These are phyloP conservation scores for Xylariaceae sp. DNA, from an alignment of 2,329 filamentous ascomycete species.

Conservation along the genomic window DNA sequence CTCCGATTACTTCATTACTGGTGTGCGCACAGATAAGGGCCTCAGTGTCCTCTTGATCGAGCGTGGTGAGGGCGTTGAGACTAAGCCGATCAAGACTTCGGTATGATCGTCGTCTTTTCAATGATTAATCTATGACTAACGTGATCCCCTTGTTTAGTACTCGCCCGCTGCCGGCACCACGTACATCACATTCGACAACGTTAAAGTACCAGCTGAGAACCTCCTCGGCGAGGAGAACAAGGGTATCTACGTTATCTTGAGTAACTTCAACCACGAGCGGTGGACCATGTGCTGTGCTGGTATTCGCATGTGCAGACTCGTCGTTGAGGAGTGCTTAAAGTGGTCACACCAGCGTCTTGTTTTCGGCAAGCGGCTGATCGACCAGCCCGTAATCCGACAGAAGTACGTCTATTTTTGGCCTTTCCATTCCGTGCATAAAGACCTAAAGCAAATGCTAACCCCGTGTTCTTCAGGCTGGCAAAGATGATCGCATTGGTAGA, in stretches of 20 bases:
- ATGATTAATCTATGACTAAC: not conserved
- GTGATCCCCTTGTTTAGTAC: constrained; percentile 43
- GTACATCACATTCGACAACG: constrained; percentile 80
- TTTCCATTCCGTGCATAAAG: not conserved
- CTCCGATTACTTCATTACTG: constrained; percentile 79
- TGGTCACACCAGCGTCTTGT: constrained; percentile 86
- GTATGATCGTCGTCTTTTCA: not conserved
- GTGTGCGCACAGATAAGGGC: constrained; percentile 75
- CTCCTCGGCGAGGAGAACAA: constrained; percentile 80
- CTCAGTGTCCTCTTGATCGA: constrained; percentile 75
- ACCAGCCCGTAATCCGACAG: constrained; percentile 78
- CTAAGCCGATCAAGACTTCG: constrained; percentile 73
- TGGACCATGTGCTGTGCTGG: constrained; percentile 71
- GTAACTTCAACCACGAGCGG: constrained; percentile 86
- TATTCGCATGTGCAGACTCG: constrained; percentile 62
- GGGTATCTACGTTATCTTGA: constrained; percentile 79
- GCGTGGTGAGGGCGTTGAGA: constrained; percentile 71
- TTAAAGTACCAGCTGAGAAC: constrained; percentile 78
- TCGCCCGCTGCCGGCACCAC: constrained; percentile 75
- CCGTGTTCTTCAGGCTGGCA: constrained; percentile 54
- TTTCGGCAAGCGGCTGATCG: constrained; percentile 77
- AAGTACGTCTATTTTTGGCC: constrained; percentile 52
- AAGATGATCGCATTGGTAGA: constrained; percentile 84
- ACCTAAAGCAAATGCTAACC: not conserved
- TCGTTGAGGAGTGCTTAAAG: constrained; percentile 82